Percentiles rank a stretch among this genome's conserved stretches.
Evolutionary conservation across 75 land plant species (phyloP).

Genomic region (Sequoiadendron giganteum): DNA sequence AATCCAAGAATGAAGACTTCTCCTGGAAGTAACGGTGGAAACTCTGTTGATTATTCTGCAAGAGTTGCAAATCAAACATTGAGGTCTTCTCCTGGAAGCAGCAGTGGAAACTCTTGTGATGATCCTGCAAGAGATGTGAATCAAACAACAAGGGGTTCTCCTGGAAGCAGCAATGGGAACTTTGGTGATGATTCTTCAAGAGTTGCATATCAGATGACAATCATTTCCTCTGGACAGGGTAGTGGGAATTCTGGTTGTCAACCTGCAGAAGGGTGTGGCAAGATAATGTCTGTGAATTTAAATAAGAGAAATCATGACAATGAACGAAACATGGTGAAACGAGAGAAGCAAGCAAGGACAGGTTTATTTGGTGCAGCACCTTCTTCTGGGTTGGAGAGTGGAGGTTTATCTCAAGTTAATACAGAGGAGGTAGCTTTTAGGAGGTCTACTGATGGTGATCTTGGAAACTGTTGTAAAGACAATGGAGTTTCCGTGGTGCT

Average conservation of each 20-base stretch:
- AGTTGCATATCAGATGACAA: neutral
- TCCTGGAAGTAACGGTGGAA: neutral
- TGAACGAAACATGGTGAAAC: slow-evolving; percentile 9
- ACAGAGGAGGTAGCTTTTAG: neutral
- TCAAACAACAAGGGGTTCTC: slow-evolving; percentile 20
- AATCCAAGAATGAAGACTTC: slow-evolving; percentile 1
- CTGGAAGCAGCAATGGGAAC: slow-evolving; percentile 34
- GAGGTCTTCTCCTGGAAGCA: slow-evolving; percentile 2
- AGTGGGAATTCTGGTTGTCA: neutral
- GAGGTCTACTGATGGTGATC: slow-evolving; percentile 3
- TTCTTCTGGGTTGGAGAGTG: slow-evolving; percentile 12
- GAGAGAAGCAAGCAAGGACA: slow-evolving; percentile 24
- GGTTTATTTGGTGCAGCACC: slow-evolving; percentile 17
- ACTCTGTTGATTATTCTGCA: slow-evolving; percentile 4
- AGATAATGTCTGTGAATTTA: slow-evolving; percentile 13
- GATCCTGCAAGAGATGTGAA: slow-evolving; percentile 8
- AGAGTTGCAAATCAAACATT: slow-evolving; percentile 12
- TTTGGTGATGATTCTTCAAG: slow-evolving; percentile 1
- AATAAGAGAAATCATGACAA: slow-evolving; percentile 19
- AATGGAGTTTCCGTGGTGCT: neutral
- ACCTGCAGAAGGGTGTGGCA: slow-evolving; percentile 11
- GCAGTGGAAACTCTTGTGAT: slow-evolving; percentile 5
- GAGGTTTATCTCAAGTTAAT: slow-evolving; percentile 1
- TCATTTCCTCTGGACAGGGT: neutral
- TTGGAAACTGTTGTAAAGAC: neutral